Conservation (phyloP, 2,329 filamentous ascomycete species). For the Hypoxylon sp. region DNA sequence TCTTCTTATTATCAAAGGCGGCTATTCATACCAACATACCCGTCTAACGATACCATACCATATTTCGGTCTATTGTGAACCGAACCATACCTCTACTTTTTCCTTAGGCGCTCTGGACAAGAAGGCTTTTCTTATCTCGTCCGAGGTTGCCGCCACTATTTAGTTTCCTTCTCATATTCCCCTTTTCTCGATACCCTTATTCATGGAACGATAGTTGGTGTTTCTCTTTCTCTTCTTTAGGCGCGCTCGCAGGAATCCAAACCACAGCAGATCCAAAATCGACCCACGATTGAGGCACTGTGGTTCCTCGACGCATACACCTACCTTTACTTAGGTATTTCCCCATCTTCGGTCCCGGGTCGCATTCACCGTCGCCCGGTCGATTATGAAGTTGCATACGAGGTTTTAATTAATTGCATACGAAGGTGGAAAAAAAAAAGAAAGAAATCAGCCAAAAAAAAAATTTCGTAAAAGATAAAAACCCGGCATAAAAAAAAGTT, state of each 20-base stretch:
- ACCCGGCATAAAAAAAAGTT: slow-evolving; percentile 24
- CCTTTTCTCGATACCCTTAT: neutral
- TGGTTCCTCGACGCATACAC: too few species aligned
- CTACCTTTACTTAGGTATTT: too few species aligned
- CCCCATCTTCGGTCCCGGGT: too few species aligned
- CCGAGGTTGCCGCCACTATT: neutral
- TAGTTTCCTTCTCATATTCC: neutral
- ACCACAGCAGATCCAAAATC: too few species aligned
- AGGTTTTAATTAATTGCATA: too few species aligned
- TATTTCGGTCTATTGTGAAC: slow-evolving; percentile 4
- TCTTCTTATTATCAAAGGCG: neutral
- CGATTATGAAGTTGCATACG: neutral
- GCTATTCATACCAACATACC: neutral
- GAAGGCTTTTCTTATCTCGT: slow-evolving; percentile 24
- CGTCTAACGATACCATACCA: neutral
- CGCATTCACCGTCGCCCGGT: too few species aligned
- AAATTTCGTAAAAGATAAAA: slow-evolving; percentile 22
- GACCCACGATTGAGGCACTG: too few species aligned
- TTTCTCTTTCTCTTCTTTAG: neutral
- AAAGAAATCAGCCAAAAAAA: neutral
- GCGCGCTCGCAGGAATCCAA: too few species aligned
- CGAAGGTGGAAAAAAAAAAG: neutral
- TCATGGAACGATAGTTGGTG: slow-evolving; percentile 1
- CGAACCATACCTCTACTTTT: neutral
- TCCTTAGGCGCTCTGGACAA: slow-evolving; percentile 9